Evolutionary conservation across 1,284 basidiomycete species (phyloP), one percentile per base, ranked within the genome.

Genomic region (Coriolopsis trogii): DNA sequence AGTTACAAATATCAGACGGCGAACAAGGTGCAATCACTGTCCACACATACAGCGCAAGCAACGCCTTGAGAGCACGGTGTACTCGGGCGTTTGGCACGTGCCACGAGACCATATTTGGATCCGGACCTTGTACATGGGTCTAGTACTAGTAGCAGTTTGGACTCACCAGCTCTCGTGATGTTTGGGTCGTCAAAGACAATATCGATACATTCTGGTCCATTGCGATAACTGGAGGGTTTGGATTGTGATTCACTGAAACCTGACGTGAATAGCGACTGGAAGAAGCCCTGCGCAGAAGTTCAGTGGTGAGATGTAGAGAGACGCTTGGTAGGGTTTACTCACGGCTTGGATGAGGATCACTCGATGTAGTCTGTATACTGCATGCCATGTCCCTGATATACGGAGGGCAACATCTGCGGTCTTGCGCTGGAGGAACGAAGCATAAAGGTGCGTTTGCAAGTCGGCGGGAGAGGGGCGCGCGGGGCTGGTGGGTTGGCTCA

Each of bases 281-380:
- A 95, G 78, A 92, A 95, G 10, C 84, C 91, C 91, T 87, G 1
- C 25, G 18, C 41, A 23, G 28, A 30, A 15, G 21, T 21, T 28
- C 30, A 41, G 33, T 46, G 39, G 41, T 37, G 50, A 46, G 41
- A 34, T 34, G 46, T 33, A 42, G 2, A 30, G 20, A 5, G 38
- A 7, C 12, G 37, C 16, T 49, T 23, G 30, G 56, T 30, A 30
- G 23, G n/a, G n/a, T n/a, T n/a, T n/a, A 74, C 82, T 62, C 52
- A 89, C 91, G 40, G 91, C 84, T 68, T 95, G 93, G 45, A 91
- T 91, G 44, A 95, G 82, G 29, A 95, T 83, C 52, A 94, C 86
- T 28, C 85, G 79, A 70, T 95, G 93, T 3, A 93, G 75, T 29
- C 76, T 81, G 73, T 94, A 95, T 30, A 84, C 72, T 2, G 89